These are phyloP conservation scores for Cantharellus anzutake DNA, from an alignment of 768 basidiomycete genomes.

Conservation along the genomic window DNA sequence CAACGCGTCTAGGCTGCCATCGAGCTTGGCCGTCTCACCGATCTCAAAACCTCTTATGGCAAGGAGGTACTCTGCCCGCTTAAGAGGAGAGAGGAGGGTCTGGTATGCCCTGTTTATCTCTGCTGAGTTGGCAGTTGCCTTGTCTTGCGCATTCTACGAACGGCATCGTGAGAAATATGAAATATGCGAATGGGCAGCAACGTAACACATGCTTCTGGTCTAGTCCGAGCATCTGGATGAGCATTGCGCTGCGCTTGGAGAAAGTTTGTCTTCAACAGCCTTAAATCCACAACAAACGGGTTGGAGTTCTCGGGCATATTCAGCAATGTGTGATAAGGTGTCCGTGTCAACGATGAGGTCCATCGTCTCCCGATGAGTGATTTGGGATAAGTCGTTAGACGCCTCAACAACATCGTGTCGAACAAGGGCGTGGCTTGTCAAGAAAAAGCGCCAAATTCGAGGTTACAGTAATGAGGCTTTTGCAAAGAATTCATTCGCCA, in stretches of 20 bases:
- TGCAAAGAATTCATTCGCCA: no score
- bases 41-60: conserved; percentile 35
- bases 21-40: conserved; percentile 26
- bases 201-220: conserved; percentile 23
- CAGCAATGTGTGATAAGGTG: conserved; percentile 3
- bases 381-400: not conserved
- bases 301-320: conserved; percentile 25
- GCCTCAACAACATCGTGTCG: no score
- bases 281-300: conserved; percentile 48
- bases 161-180: no score
- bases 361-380: not conserved
- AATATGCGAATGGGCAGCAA: not conserved
- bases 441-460: no score
- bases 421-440: no score
- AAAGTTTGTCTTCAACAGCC: conserved; percentile 43
- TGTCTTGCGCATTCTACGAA: conserved; percentile 31
- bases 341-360: not conserved
- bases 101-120: conserved; percentile 70
- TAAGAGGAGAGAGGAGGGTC: conserved; percentile 48
- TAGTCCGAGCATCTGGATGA: conserved; percentile 77
- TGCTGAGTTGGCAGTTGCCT: conserved; percentile 51
- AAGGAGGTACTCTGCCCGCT: conserved; percentile 68
- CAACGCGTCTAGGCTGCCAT: conserved; percentile 29
- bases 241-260: conserved; percentile 52
- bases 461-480: no score